Base-by-base conservation (phyloP, 805 yeast genomes). In the Candida stauntonica region DNA sequence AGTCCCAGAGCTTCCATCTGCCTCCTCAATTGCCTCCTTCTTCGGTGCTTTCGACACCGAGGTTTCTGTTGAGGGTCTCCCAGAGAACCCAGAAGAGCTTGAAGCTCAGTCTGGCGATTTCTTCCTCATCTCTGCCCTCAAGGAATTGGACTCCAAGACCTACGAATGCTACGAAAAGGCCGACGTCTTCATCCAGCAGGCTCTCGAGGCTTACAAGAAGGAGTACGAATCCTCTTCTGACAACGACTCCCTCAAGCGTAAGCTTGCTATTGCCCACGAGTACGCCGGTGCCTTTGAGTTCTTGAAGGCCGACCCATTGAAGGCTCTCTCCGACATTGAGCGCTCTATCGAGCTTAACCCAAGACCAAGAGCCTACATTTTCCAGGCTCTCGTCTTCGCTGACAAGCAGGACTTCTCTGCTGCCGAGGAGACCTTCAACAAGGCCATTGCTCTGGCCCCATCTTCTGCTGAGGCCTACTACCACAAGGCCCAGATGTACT, bases 401-500 rank as follows among this genome's bases (percentile, higher is more conserved):
- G 99, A 93, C 66, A 75, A 75, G 52, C 80, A 82, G 45, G 81
- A 75, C 46, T 80, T 94, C 35, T 66, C 68, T 35, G 65, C 66
- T 38, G 89, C 85, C 61, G 80, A 85, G 57, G 62, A 66, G 33
- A 84, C 81, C 63, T 88, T 93, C 56, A 75, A 77, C 36, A 66
- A 70, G 38, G 98, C 97, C 16, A 69, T 79, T 44, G 66, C 70
- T 43, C 57, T 83, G 45, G 81, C 86, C 56, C 77, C 91, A 35
- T 66, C 75, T 17, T 77, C 79, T 55, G 79, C 93, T 24, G 96
- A 93, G 57, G 76, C 83, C 50, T 86, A 81, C 70, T 93, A 93
- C 71, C 99, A 93, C 67, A 79, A 83, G 61, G 99, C 95, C 51
- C 99, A 93, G 75, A 73, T 89, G 59, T 77, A 74, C 62, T 91